phyloP scores from a whole-genome alignment of 768 basidiomycete genomes.

The Coprinopsis marcescibilis region DNA sequence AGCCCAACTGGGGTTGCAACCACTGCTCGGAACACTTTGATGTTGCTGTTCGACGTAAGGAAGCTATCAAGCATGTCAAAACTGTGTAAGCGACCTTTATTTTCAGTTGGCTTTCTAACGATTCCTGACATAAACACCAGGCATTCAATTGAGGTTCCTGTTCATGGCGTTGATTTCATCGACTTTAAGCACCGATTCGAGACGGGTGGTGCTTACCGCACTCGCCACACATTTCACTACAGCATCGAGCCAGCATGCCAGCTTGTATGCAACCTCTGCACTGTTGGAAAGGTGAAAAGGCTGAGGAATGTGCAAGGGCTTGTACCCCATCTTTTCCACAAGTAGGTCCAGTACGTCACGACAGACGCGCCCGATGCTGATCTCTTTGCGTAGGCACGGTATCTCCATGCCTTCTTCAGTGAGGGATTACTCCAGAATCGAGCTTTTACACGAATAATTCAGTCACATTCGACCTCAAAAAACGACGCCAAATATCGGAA shows the following conservation, averaged over 20 bases:
- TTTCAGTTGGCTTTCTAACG: neutral
- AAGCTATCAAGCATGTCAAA: slow-evolving; percentile 6
- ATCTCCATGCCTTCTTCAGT: slow-evolving; percentile 8
- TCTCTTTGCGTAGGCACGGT: slow-evolving; percentile 1
- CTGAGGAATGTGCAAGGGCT: slow-evolving; percentile 9
- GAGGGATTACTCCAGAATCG: slow-evolving; percentile 7
- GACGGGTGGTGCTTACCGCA: neutral
- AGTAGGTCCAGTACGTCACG: neutral
- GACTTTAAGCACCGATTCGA: slow-evolving; percentile 5
- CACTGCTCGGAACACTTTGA: slow-evolving; percentile 11
- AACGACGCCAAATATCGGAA: no score
- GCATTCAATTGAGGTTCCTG: slow-evolving; percentile 7
- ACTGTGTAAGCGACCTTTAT: neutral
- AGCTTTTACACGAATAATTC: neutral
- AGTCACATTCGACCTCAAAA: no score
- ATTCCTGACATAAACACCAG: neutral
- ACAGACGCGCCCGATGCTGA: neutral
- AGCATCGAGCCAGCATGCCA: slow-evolving; percentile 9
- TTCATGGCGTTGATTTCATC: slow-evolving; percentile 4
- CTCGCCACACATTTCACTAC: slow-evolving; percentile 8
- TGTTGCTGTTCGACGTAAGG: neutral
- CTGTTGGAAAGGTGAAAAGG: neutral
- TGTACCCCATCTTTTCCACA: slow-evolving; percentile 9
- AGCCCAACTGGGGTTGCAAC: slow-evolving; percentile 10
- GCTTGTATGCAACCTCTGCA: slow-evolving; percentile 5